Conservation (phyloP, 1,284 basidiomycete species). For the Cryptococcus hybrid region DNA sequence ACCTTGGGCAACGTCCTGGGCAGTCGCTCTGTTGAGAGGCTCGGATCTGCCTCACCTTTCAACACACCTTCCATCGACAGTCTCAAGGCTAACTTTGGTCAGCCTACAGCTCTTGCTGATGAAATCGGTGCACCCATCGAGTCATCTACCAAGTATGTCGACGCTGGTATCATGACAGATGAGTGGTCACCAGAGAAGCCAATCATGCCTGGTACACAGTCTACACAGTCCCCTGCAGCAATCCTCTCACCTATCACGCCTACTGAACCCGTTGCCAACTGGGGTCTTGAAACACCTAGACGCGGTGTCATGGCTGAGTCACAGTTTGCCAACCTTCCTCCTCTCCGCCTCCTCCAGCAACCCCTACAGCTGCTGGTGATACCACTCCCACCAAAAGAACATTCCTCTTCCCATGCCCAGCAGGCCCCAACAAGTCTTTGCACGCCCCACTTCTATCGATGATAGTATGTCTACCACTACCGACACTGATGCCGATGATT, state of each 20-base stretch:
- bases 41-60: slow-evolving; percentile 6
- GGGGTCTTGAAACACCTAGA: slow-evolving; percentile 23
- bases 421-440: slow-evolving; percentile 20
- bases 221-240: slow-evolving; percentile 6
- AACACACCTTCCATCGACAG: slow-evolving; percentile 8
- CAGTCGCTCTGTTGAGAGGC: slow-evolving; percentile 8
- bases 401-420: slow-evolving; percentile 31
- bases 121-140: slow-evolving; percentile 35
- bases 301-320: slow-evolving; percentile 16
- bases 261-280: slow-evolving; percentile 10
- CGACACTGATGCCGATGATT: slow-evolving; percentile 71
- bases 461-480: slow-evolving; percentile 56
- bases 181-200: slow-evolving; percentile 26
- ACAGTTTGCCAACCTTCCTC: slow-evolving; percentile 5
- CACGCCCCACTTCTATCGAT: slow-evolving; percentile 21
- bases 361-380: slow-evolving; percentile 16
- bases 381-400: slow-evolving; percentile 36
- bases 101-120: slow-evolving; percentile 31
- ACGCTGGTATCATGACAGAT: slow-evolving; percentile 38
- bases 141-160: slow-evolving; percentile 15
- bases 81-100: slow-evolving; percentile 18
- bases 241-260: slow-evolving; percentile 3
- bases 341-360: slow-evolving; percentile 5
- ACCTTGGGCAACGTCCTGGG: slow-evolving; percentile 22
- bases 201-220: slow-evolving; percentile 1